phyloP scores from a whole-genome alignment of 371 early-diverging fungal genomes.

The Phascolomyces articulosus region DNA sequence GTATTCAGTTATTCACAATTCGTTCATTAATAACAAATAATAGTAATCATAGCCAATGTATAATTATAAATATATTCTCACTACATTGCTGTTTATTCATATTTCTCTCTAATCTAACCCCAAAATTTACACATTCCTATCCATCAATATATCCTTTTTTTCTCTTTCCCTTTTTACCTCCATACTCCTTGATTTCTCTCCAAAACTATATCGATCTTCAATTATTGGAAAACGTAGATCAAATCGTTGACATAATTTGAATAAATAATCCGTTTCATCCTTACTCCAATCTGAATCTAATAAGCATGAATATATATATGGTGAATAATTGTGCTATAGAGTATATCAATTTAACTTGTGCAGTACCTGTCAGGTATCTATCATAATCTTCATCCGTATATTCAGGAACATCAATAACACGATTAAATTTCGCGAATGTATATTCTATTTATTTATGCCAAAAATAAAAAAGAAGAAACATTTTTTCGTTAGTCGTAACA shows the following conservation, averaged over 20 bases:
- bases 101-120: too few relatives aligned
- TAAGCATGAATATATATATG: neutral
- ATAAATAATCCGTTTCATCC: slow-evolving; percentile 86
- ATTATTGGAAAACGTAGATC: slow-evolving; percentile 87
- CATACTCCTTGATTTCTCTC: slow-evolving; percentile 30
- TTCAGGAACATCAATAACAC: slow-evolving; percentile 59
- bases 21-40: too few relatives aligned
- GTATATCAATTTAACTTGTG: too few relatives aligned
- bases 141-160: too few relatives aligned
- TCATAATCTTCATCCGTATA: slow-evolving; percentile 79
- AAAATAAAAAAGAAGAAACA: neutral
- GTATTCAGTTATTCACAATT: too few relatives aligned
- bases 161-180: slow-evolving; percentile 27
- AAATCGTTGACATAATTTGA: slow-evolving; percentile 73
- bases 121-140: too few relatives aligned
- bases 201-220: slow-evolving; percentile 77
- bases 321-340: too few relatives aligned
- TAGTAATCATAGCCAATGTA: too few relatives aligned
- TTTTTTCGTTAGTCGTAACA: too few relatives aligned
- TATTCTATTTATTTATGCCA: too few relatives aligned
- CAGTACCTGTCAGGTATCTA: slow-evolving; percentile 51
- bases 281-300: slow-evolving; percentile 79
- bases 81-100: too few relatives aligned
- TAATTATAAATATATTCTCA: too few relatives aligned
- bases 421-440: slow-evolving; percentile 70